These are phyloP conservation scores for maize (Zea mays) DNA, from an alignment of 176 grass and related monocot species.

Conservation along the genomic window DNA sequence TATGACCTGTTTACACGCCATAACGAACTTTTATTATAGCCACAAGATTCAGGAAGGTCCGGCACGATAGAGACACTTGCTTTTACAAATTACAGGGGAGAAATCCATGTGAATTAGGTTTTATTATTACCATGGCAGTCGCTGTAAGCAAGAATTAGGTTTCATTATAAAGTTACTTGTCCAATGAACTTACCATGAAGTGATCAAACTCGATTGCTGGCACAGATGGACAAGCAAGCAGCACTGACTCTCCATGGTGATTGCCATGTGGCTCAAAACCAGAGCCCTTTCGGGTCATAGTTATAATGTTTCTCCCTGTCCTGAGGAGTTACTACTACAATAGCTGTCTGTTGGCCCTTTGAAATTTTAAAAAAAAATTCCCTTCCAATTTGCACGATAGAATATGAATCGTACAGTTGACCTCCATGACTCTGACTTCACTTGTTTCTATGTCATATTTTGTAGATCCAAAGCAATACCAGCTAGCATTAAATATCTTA, in stretches of 20 bases:
- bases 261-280: neutral
- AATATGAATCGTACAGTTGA: constrained; percentile 11
- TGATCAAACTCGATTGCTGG: constrained; percentile 13
- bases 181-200: neutral
- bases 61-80: constrained; percentile 16
- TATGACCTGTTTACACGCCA: constrained; percentile 41
- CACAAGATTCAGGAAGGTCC: constrained; percentile 35
- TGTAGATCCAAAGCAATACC: constrained; percentile 35
- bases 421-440: constrained; percentile 30
- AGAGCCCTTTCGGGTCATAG: constrained; percentile 6
- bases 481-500: constrained; percentile 31
- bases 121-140: neutral
- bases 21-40: constrained; percentile 50
- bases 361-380: neutral
- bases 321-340: neutral
- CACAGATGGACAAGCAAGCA: neutral
- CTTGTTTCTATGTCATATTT: constrained; percentile 32
- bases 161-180: constrained; percentile 21
- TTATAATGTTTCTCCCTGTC: neutral
- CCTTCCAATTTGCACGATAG: neutral
- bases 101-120: constrained; percentile 4
- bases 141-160: constrained; percentile 24
- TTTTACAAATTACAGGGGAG: neutral
- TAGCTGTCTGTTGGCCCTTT: neutral
- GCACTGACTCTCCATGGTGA: neutral